phyloP scores from a whole-genome alignment of 352 stramenopile genomes.

The Pythium guiyangense region DNA sequence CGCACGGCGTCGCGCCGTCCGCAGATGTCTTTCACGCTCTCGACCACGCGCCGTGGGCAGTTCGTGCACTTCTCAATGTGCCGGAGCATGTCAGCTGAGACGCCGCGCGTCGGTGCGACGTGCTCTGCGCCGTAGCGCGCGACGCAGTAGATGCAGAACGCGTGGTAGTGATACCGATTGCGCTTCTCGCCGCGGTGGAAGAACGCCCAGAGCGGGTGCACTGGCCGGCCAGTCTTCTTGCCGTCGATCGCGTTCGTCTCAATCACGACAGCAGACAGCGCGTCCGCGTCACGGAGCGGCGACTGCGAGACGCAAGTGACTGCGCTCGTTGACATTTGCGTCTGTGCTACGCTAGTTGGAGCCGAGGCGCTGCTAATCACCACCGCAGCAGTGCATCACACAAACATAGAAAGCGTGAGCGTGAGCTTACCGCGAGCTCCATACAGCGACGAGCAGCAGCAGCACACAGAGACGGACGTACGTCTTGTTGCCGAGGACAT shows the following conservation, averaged over 20 bases:
- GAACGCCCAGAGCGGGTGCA: constrained; percentile 74
- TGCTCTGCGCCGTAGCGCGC: constrained; percentile 44
- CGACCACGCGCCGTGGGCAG: constrained; percentile 61
- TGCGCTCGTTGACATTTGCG: too few relatives aligned
- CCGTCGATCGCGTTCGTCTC: constrained; percentile 3
- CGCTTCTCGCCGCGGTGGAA: constrained; percentile 84
- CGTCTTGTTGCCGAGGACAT: too few relatives aligned
- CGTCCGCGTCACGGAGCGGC: neutral
- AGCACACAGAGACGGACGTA: too few relatives aligned
- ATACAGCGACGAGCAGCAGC: too few relatives aligned
- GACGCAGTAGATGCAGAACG: constrained; percentile 80
- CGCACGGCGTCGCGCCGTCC: constrained; percentile 36
- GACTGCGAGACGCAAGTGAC: too few relatives aligned
- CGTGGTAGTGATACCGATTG: constrained; percentile 84
- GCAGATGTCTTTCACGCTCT: constrained; percentile 56
- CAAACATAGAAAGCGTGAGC: too few relatives aligned
- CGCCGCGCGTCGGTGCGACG: constrained; percentile 63
- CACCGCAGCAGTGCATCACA: too few relatives aligned
- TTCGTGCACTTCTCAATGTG: constrained; percentile 71
- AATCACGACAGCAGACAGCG: neutral
- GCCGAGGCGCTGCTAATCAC: too few relatives aligned
- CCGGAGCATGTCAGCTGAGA: constrained; percentile 78
- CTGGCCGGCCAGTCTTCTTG: constrained; percentile 70
- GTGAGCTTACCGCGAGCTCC: too few relatives aligned
- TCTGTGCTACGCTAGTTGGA: too few relatives aligned